Percentiles rank a stretch among this genome's conserved stretches.
Evolutionary conservation across 495 filamentous ascomycete genomes (phyloP).

Genomic region (Hypoxylon trugodes): DNA sequence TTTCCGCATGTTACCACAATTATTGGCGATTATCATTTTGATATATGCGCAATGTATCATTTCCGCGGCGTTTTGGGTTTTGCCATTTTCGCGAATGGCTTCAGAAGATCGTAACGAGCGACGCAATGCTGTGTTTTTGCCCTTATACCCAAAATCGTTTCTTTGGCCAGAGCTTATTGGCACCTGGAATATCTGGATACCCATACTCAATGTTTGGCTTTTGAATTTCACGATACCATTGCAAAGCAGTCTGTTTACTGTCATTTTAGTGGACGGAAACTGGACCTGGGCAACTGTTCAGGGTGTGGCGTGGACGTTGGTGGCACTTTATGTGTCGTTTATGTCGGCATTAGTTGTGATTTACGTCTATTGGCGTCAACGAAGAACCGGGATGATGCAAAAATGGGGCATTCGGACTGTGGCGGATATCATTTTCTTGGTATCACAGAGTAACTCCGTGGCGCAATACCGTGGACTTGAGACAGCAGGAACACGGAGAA

Average conservation of each 20-base stretch:
- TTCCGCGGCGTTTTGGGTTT: constrained; percentile 75
- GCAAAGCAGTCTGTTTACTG: constrained; percentile 58
- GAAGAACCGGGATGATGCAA: constrained; percentile 71
- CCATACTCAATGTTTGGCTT: constrained; percentile 55
- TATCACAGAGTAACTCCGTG: constrained; percentile 81
- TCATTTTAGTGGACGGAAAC: constrained; percentile 49
- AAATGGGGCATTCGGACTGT: constrained; percentile 81
- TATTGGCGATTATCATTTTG: constrained; percentile 75
- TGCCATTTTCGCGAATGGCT: constrained; percentile 80
- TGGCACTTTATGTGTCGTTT: constrained; percentile 75
- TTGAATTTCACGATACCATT: constrained; percentile 57
- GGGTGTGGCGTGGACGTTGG: constrained; percentile 78
- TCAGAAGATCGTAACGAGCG: constrained; percentile 60
- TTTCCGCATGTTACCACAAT: constrained; percentile 82
- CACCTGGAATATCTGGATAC: constrained; percentile 55
- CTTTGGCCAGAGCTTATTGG: constrained; percentile 56
- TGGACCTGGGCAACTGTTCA: constrained; percentile 85
- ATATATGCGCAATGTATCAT: constrained; percentile 79
- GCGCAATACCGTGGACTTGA: constrained; percentile 67
- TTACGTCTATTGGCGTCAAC: constrained; percentile 58
- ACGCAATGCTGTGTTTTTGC: constrained; percentile 60
- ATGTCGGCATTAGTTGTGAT: constrained; percentile 63
- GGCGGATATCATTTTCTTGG: constrained; percentile 76
- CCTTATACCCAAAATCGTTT: constrained; percentile 60
- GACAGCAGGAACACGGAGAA: constrained; percentile 62